Evolutionary conservation across 768 basidiomycete genomes (phyloP).

Genomic region (Boletus rubescentipes): DNA sequence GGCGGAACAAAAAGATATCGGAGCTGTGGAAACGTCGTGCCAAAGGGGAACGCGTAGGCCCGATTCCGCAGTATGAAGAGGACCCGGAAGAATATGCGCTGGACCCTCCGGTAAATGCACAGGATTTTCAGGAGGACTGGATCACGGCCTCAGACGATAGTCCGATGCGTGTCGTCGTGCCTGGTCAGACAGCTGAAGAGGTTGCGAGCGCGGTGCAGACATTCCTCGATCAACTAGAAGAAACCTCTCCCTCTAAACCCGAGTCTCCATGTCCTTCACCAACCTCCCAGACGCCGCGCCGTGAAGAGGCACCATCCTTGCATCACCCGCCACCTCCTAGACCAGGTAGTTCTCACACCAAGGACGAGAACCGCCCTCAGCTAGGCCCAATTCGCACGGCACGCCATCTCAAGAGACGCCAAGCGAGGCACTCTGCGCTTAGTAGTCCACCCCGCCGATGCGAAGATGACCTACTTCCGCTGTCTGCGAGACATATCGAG

Average conservation of each 20-base stretch:
- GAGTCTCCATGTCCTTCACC: background rate
- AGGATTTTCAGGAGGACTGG: conserved; percentile 38
- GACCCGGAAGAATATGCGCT: conserved; percentile 33
- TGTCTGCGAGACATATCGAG: conserved; percentile 26
- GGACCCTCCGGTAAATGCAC: conserved; percentile 33
- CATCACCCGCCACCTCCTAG: background rate
- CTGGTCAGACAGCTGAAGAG: conserved; percentile 32
- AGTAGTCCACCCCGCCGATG: conserved; percentile 7
- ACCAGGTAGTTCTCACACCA: background rate
- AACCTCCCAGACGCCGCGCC: background rate
- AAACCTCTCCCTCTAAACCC: conserved; percentile 4
- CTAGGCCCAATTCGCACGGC: background rate
- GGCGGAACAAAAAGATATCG: conserved; percentile 29
- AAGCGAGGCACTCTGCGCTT: background rate
- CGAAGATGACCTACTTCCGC: conserved; percentile 24
- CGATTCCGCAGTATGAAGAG: conserved; percentile 30
- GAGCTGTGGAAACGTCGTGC: conserved; percentile 29
- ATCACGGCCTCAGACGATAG: conserved; percentile 32
- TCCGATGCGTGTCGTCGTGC: conserved; percentile 38
- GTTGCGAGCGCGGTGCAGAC: conserved; percentile 21
- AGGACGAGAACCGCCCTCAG: conserved; percentile 12
- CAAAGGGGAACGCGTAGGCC: conserved; percentile 29
- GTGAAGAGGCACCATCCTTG: background rate
- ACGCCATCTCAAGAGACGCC: conserved; percentile 11
- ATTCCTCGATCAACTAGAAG: conserved; percentile 22